Evolutionary conservation across 2,329 filamentous ascomycete genomes (phyloP), one percentile per base, ranked within the genome.

Genomic region (Davidsoniella eucalypti): DNA sequence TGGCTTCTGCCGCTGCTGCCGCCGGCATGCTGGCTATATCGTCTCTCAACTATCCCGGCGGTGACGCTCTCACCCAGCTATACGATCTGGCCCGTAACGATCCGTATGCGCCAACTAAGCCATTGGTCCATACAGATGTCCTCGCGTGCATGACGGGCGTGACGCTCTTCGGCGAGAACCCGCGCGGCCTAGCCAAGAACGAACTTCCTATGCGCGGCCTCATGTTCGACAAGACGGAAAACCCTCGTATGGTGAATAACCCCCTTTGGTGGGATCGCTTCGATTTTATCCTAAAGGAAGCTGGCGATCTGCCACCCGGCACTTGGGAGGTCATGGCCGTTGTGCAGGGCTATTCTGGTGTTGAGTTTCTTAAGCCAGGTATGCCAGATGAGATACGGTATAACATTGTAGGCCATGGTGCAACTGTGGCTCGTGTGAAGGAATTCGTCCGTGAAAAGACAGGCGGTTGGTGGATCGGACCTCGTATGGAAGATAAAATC

Each of bases 11-110:
- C 53, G 65, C 69, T 4, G 68, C 75, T 36, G 85, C 82, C 51
- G 69, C 71, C 2, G 72, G 66, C 29, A 77, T 94, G 65, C 77
- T 95, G 2, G 72, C 82, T 25, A 68, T 93, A 53, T 94, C 87
- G 0, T 82, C 84, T 12, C 77, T 93, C 52, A 98, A 95, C 66
- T 98, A 98, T 61, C 92, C 92, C 1, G 92, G 92, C 44, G 92
- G 86, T 18, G 76, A 84, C 53, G 92, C 88, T 2, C 70, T 96
- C 18, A 56, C 64, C 7, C 67, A 71, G 42, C 66, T 82, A 38
- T 69, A 72, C 53, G 51, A 53, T 4, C 57, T 67, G 10, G 63
- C 70, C 16, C 54, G 55, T 44, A 40, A 51, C 17, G 52, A 54
- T 16, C 54, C 60, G 37, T 54, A 56, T 7, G 26, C 59, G 6